Conservation (phyloP, 2,329 filamentous ascomycete genomes). For the Hypoxylon sp. region DNA sequence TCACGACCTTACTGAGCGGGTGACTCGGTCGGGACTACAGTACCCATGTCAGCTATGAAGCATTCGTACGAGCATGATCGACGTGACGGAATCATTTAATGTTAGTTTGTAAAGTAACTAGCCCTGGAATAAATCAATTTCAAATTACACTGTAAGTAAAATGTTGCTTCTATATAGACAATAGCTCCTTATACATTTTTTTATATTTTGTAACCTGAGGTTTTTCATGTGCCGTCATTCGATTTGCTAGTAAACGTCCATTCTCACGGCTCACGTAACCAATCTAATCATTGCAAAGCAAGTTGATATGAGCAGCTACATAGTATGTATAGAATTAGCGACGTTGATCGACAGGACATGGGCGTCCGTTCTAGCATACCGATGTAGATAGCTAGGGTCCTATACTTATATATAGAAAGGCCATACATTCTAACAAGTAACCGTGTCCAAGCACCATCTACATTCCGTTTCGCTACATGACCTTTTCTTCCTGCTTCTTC, state of each 20-base stretch:
- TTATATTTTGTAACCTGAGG: neutral
- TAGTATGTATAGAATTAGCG: constrained; percentile 20
- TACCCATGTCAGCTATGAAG: neutral
- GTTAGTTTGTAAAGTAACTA: constrained; percentile 9
- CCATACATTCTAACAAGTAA: constrained; percentile 39
- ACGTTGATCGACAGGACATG: constrained; percentile 7
- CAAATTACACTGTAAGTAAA: neutral
- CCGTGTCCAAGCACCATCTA: constrained; percentile 29
- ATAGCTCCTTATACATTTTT: neutral
- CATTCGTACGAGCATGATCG: neutral
- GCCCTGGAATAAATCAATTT: neutral
- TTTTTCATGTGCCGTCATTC: neutral
- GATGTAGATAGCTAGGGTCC: neutral
- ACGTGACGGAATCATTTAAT: neutral
- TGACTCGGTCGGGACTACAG: neutral
- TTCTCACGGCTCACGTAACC: neutral
- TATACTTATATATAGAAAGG: constrained; percentile 37
- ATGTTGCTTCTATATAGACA: constrained; percentile 1
- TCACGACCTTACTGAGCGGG: neutral
- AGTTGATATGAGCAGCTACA: neutral
- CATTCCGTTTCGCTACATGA: constrained; percentile 10
- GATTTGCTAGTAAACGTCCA: neutral
- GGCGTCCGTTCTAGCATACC: neutral
- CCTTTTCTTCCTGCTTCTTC: constrained; percentile 2
- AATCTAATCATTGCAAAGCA: neutral